These are phyloP conservation scores for Tolypocladium guangdongense DNA, from an alignment of 2,329 filamentous ascomycete species.

Conservation along the genomic window DNA sequence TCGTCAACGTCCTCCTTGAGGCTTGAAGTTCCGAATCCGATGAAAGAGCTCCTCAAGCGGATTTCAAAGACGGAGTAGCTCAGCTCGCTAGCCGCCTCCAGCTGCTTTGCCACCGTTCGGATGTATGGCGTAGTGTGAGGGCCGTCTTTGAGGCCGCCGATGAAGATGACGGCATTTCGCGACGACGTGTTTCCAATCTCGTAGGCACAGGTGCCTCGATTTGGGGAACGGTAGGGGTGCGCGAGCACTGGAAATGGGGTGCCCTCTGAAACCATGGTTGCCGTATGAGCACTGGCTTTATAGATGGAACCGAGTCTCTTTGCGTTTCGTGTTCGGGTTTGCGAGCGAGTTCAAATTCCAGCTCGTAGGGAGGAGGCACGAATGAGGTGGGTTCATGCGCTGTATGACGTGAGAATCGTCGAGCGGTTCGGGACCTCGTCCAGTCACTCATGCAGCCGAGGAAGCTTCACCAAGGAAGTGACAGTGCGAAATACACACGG, in stretches of 20 bases:
- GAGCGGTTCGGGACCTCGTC: neutral
- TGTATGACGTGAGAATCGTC: neutral
- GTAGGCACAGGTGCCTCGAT: conserved; percentile 31
- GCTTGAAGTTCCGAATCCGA: conserved; percentile 38
- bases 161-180: conserved; percentile 53
- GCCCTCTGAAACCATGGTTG: conserved; percentile 13
- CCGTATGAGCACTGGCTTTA: neutral
- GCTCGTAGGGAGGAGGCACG: neutral
- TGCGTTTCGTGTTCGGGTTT: neutral
- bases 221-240: conserved; percentile 33
- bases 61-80: conserved; percentile 46
- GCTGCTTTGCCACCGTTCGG: conserved; percentile 30
- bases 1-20: conserved; percentile 43
- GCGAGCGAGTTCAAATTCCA: neutral
- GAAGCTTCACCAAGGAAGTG: no score
- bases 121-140: conserved; percentile 53
- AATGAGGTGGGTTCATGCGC: neutral
- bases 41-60: conserved; percentile 42
- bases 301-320: neutral
- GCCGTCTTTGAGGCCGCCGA: conserved; percentile 61
- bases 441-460: neutral
- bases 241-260: conserved; percentile 31
- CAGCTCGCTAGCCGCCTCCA: conserved; percentile 26
- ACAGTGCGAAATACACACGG: neutral
- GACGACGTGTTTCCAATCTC: conserved; percentile 30